Conservation (phyloP, 2,329 filamentous ascomycete species). For the Aureobasidium sp. region DNA sequence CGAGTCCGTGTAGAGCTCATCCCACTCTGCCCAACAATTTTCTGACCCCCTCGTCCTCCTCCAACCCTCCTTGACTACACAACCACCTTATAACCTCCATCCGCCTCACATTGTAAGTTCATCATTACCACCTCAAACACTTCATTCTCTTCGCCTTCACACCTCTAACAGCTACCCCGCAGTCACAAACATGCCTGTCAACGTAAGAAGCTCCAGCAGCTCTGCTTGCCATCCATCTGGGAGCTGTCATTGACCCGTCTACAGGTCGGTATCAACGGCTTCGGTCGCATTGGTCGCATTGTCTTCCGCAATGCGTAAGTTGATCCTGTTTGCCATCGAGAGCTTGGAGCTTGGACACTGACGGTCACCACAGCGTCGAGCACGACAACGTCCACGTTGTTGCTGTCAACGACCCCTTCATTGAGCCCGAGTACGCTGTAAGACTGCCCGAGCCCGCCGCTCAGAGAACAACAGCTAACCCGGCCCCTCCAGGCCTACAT, state of each 20-base stretch:
- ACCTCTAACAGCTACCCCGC: constrained; percentile 16
- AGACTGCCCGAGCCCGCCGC: constrained; percentile 35
- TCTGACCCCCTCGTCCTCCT: too few species aligned
- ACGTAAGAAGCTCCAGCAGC: constrained; percentile 27
- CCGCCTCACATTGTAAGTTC: neutral
- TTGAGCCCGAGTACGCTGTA: constrained; percentile 95
- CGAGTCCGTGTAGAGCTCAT: too few species aligned
- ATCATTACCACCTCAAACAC: neutral
- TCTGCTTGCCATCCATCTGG: constrained; percentile 9
- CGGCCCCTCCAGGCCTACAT: constrained; percentile 71
- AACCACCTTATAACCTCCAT: too few species aligned
- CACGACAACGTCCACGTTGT: constrained; percentile 84
- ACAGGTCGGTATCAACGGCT: constrained; percentile 98
- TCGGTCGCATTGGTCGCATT: constrained; percentile 98
- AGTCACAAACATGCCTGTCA: constrained; percentile 36
- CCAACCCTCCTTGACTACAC: too few species aligned
- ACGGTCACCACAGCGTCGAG: constrained; percentile 51
- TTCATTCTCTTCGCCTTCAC: neutral
- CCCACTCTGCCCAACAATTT: too few species aligned
- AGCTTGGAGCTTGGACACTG: constrained; percentile 16
- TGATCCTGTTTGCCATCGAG: neutral
- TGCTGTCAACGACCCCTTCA: constrained; percentile 99
- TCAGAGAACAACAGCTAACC: constrained; percentile 3
- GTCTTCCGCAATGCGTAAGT: constrained; percentile 93
- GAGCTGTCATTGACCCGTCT: constrained; percentile 26